Percentiles rank a stretch among this genome's conserved stretches.
These are phyloP conservation scores for Cordia subcordata DNA, from an alignment of 257 asterid species.

Conservation along the genomic window DNA sequence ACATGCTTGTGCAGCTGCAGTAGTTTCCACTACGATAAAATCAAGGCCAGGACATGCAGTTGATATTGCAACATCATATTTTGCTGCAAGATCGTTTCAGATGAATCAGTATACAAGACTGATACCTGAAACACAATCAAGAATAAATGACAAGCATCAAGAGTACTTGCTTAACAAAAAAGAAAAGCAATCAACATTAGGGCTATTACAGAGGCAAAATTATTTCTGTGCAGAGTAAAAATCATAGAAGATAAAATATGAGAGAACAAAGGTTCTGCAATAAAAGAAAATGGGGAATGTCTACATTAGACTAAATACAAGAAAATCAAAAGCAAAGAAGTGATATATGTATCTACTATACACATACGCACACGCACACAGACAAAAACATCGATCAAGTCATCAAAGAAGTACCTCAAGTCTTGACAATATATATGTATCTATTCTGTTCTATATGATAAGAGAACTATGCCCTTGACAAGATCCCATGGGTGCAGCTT, in stretches of 20 bases:
- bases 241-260: neutral
- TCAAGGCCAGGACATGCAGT: slow-evolving; percentile 95
- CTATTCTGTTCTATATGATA: too few relatives aligned
- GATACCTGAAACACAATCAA: neutral
- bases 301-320: too few relatives aligned
- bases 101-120: neutral
- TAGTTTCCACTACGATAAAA: slow-evolving; percentile 87
- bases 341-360: too few relatives aligned
- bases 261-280: neutral
- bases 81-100: slow-evolving; percentile 38
- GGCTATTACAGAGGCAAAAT: neutral
- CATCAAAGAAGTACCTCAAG: neutral
- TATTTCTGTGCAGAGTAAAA: neutral
- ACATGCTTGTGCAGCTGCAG: slow-evolving; percentile 81
- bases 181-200: neutral
- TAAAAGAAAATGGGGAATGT: neutral
- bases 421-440: neutral
- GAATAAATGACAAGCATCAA: neutral
- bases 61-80: slow-evolving; percentile 88
- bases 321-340: too few relatives aligned
- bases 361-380: too few relatives aligned
- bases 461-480: too few relatives aligned
- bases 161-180: neutral
- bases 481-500: too few relatives aligned
- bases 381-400: neutral